phyloP scores from a whole-genome alignment of 2,329 filamentous ascomycete genomes.

The Myriosclerotinia duriaeana region DNA sequence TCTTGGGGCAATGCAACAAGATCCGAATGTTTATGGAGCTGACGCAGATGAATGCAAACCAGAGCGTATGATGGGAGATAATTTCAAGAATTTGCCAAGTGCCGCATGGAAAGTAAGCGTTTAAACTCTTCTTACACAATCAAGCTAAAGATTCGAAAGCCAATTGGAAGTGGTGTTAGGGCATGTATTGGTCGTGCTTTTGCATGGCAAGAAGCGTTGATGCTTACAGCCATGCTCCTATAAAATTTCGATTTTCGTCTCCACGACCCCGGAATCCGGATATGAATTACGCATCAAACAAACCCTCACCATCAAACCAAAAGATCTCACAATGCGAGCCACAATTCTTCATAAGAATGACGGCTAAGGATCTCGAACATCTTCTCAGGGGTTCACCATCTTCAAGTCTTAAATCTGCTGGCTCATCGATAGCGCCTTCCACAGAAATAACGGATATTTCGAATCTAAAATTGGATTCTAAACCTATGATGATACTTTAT shows the following conservation, averaged over 20 bases:
- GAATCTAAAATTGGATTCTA: not conserved
- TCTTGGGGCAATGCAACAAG: conserved; percentile 56
- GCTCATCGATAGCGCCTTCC: no score
- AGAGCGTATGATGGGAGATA: conserved; percentile 69
- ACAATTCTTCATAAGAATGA: conserved; percentile 52
- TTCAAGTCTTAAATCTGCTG: conserved; percentile 2
- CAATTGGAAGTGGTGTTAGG: conserved; percentile 71
- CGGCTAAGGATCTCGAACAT: conserved; percentile 45
- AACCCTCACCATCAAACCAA: conserved; percentile 61
- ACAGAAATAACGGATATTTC: not conserved
- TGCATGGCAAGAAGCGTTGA: conserved; percentile 69
- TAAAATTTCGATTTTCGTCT: conserved; percentile 69
- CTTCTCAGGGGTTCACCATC: conserved; percentile 33
- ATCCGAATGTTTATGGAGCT: conserved; percentile 63
- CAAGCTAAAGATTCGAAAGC: conserved; percentile 51
- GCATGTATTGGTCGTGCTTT: conserved; percentile 73
- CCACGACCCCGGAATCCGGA: conserved; percentile 57
- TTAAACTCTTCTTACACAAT: not conserved
- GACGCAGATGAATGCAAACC: conserved; percentile 67
- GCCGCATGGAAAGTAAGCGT: conserved; percentile 43
- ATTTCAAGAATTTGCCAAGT: conserved; percentile 61
- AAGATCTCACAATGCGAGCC: conserved; percentile 62
- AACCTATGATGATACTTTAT: conserved; percentile 60
- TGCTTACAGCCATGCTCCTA: conserved; percentile 62
- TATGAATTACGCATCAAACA: conserved; percentile 56